Evolutionary conservation across 1,284 basidiomycete species (phyloP), one percentile per base, ranked within the genome.

Genomic region (Trichosporon inkin): DNA sequence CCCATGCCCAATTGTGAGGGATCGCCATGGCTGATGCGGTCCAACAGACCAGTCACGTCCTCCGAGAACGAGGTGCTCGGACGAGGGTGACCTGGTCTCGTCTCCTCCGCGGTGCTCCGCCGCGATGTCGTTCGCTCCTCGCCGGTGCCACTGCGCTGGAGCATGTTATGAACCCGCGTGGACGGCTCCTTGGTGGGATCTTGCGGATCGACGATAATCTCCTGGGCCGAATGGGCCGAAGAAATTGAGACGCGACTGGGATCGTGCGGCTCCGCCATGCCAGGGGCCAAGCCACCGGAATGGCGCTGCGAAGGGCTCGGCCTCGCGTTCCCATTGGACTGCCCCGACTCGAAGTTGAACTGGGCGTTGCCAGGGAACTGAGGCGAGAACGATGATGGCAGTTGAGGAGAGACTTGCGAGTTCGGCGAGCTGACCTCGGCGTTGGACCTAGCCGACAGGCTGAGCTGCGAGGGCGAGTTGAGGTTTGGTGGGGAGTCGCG

Each of bases 11-110:
- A 28, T 24, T 28, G 47, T 14, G 28, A 54, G 55, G 14, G 52
- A 14, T 62, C 60, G n/a, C 41, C 55, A 40, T 64, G 63, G 19
- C 60, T 54, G 17, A 64, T 64, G 19, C 60, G 55, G 39, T 64
- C 60, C 11, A 64, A 56, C 2, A 64, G 49, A 8, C 63, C 63
- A 10, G 60, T 62, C 28, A 78, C 71, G 53, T 76, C 71, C 56
- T 73, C 67, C 11, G 69, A 69, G 67, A 76, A 76, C 32, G 68
- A 72, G 14, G 63, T 35, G 34, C 51, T 53, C 1, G 51, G 28
- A 13, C 51, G 34, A 14, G 24, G 34, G 20, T 28, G 51, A 13
- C 19, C 24, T 8, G 19, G 28, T n/a, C n/a, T 53, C 6, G 51
- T 17, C 44, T 49, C 44, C 24, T 49, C 51, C 16, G 34, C 34